Evolutionary conservation across 768 basidiomycete genomes (phyloP).

Genomic region (Mycena sanguinolenta): DNA sequence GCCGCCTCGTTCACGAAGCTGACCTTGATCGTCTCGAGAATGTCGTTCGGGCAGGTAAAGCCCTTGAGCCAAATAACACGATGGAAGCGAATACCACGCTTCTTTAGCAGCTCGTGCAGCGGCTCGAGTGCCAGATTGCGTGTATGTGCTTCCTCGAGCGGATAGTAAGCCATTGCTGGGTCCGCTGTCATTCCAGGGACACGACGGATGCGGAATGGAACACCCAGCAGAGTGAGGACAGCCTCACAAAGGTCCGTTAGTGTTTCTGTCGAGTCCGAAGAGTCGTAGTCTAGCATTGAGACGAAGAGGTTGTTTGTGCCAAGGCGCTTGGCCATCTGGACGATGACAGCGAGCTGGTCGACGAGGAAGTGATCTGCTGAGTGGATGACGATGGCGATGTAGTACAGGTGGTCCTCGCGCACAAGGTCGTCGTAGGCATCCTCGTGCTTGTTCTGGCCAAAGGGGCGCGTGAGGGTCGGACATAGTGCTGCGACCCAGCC

Average conservation of each 20-base stretch:
- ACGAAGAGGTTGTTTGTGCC: conserved; percentile 94
- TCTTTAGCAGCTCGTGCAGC: conserved; percentile 82
- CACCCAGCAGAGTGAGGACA: conserved; percentile 91
- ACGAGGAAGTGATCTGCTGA: conserved; percentile 99
- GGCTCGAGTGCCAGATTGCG: conserved; percentile 95
- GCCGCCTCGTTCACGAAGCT: conserved; percentile 93
- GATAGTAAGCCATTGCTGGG: conserved; percentile 92
- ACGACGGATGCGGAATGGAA: conserved; percentile 92
- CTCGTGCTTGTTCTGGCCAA: conserved; percentile 89
- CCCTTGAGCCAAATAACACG: conserved; percentile 98
- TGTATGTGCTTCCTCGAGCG: conserved; percentile 94
- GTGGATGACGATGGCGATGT: conserved; percentile 94
- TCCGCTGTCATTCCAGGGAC: conserved; percentile 95
- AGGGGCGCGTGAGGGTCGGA: conserved; percentile 93
- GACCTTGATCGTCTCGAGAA: conserved; percentile 94
- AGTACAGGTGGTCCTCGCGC: conserved; percentile 88
- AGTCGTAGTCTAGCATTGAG: conserved; percentile 97
- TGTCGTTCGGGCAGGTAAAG: conserved; percentile 98
- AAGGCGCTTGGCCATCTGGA: conserved; percentile 92
- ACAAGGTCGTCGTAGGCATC: conserved; percentile 92
- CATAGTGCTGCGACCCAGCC: conserved; percentile 98
- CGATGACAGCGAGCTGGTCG: conserved; percentile 97
- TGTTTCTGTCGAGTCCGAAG: conserved; percentile 94
- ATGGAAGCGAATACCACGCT: conserved; percentile 85
- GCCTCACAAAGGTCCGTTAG: conserved; percentile 95